Conservation (phyloP, 2,329 filamentous ascomycete genomes). For the Paraconiothyrium sp. region DNA sequence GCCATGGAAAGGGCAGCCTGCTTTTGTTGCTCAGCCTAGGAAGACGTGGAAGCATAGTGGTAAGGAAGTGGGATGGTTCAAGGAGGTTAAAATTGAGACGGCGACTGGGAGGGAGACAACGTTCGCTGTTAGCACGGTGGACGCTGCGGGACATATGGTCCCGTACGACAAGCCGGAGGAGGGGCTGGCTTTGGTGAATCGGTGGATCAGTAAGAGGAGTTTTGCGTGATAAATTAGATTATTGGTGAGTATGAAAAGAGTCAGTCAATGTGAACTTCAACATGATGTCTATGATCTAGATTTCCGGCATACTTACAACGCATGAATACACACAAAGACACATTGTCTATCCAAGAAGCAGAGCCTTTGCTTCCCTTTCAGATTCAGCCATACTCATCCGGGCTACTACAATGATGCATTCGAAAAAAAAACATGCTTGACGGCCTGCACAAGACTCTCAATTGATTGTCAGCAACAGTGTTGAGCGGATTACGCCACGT, state of each 20-base stretch:
- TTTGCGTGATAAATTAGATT: constrained; percentile 28
- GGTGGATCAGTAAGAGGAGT: constrained; percentile 42
- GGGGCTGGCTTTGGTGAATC: constrained; percentile 40
- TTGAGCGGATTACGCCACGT: too few species aligned
- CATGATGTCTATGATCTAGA: too few species aligned
- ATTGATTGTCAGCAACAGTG: too few species aligned
- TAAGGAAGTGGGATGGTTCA: constrained; percentile 45
- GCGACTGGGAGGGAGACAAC: constrained; percentile 39
- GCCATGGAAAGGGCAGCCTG: constrained; percentile 57
- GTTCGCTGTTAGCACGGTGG: constrained; percentile 48
- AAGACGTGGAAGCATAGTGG: constrained; percentile 35
- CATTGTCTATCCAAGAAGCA: too few species aligned
- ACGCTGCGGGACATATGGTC: constrained; percentile 56
- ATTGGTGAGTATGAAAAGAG: neutral
- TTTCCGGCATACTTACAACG: neutral
- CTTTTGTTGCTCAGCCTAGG: constrained; percentile 50
- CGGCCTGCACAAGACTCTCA: too few species aligned
- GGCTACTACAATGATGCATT: too few species aligned
- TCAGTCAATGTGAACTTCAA: neutral
- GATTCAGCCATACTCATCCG: too few species aligned
- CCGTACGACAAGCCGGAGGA: constrained; percentile 45
- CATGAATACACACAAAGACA: neutral
- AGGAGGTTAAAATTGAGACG: constrained; percentile 43
- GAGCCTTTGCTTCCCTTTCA: too few species aligned
- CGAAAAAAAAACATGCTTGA: too few species aligned